phyloP scores from a whole-genome alignment of 495 filamentous ascomycete genomes.

The Neurospora sublineolata region DNA sequence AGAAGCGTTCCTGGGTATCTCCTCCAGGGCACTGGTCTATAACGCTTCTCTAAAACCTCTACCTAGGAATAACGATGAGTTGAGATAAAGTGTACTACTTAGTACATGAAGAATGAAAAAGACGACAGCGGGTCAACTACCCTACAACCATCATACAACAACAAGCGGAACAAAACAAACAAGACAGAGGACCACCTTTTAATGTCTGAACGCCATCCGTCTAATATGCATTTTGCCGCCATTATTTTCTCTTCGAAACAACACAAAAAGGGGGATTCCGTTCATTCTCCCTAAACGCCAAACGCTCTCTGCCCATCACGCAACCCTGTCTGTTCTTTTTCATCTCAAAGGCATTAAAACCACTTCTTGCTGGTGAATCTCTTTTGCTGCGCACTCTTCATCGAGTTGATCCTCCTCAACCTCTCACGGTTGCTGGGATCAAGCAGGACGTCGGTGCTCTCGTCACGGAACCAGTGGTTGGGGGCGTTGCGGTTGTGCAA shows the following conservation, averaged over 20 bases:
- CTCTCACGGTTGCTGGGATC: slow-evolving; percentile 37
- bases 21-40: not conserved
- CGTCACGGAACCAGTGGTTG: slow-evolving; percentile 34
- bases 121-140: not conserved
- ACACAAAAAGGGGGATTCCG: not conserved
- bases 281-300: not conserved
- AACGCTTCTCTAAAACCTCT: not conserved
- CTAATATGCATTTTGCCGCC: not conserved
- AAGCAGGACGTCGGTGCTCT: slow-evolving; percentile 28
- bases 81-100: not conserved
- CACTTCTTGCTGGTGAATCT: slow-evolving; percentile 21
- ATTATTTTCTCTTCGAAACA: not conserved
- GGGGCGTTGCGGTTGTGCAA: slow-evolving; percentile 17
- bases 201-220: not conserved
- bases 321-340: not conserved
- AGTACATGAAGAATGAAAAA: not conserved
- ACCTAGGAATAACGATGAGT: not conserved
- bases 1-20: not conserved
- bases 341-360: slow-evolving; percentile 4
- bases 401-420: slow-evolving; percentile 33
- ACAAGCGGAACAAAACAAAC: not conserved
- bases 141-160: not conserved
- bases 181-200: not conserved
- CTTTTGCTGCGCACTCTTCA: slow-evolving; percentile 27
- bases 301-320: not conserved